A percentile compares a stretch with the other conserved stretches of the same genome.
Conservation (phyloP, 2,329 filamentous ascomycete species). For the Dendrostoma leiphaemia region DNA sequence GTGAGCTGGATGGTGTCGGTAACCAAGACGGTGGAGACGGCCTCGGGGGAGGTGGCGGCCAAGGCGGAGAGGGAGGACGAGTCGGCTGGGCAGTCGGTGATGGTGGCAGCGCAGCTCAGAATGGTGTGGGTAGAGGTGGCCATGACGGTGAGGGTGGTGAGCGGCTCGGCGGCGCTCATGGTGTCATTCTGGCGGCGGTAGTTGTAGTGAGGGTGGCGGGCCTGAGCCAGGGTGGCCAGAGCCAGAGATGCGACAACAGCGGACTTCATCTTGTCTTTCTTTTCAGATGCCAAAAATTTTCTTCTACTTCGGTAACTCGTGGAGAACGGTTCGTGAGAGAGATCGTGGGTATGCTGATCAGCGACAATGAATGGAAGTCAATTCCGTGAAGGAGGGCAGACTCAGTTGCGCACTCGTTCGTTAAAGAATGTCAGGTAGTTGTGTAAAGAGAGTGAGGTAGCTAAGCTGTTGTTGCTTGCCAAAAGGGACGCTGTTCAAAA, state of each 20-base stretch:
- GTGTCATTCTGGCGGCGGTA: constrained; percentile 27
- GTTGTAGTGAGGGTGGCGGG: constrained; percentile 33
- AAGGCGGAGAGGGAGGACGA: constrained; percentile 27
- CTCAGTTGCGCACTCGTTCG: constrained; percentile 28
- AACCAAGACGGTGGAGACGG: constrained; percentile 31
- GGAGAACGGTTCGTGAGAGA: too few species aligned
- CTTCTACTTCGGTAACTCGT: too few species aligned
- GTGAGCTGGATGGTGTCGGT: constrained; percentile 38
- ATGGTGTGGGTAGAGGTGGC: constrained; percentile 34
- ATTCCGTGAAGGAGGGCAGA: constrained; percentile 29
- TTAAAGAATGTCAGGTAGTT: constrained; percentile 28
- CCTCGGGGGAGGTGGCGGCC: constrained; percentile 24
- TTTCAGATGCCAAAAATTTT: constrained; percentile 16
- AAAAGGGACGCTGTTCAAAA: constrained; percentile 19
- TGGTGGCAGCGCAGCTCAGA: constrained; percentile 35
- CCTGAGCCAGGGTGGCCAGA: constrained; percentile 42
- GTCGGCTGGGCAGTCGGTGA: constrained; percentile 39
- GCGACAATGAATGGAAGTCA: constrained; percentile 29
- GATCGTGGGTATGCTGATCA: constrained; percentile 19
- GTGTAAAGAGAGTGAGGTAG: constrained; percentile 20
- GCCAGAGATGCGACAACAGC: constrained; percentile 37
- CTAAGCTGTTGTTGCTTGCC: constrained; percentile 16
- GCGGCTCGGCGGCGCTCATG: constrained; percentile 7
- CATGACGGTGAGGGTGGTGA: constrained; percentile 39
- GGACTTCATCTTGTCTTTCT: constrained; percentile 45